Evolutionary conservation across 805 yeast genomes (phyloP), one percentile per base, ranked within the genome.

Genomic region (Pichia rugopelliculosa): DNA sequence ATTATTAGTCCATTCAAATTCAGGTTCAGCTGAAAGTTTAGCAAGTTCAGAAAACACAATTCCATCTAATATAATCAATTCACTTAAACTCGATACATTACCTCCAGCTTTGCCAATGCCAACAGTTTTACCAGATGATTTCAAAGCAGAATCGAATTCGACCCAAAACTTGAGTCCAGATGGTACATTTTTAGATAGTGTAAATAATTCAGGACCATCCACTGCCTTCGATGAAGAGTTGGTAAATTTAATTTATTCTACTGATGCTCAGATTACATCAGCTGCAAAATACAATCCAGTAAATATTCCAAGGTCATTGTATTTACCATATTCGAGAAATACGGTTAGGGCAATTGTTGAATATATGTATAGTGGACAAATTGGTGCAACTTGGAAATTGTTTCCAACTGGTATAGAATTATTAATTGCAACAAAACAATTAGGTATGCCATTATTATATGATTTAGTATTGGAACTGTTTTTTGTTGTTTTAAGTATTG

Each of bases 351-450:
- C 88, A 3, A 75, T 84, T 53, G 69, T 82, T 24, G 93, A 85
- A 58, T 86, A 79, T 60, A 69, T 86, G 47, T 84, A 82, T 57
- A 85, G 90, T 6, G 95, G 93, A 1, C 89, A 84, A 61, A 77
- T 86, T 21, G 87, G 87, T 23, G 78, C 82, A 45, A 81, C 76
- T 55, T 84, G 91, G 91, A 64, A 73, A n/a, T 64, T 85, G 36
- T 69, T 76, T 1, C 91, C 93, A 0, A 80, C 85, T 0, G 76
- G 84, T 0, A 69, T 84, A 36, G 88, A 84, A 53, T 71, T 80
- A 41, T 67, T 84, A 53, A 61, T 80, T 30, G 71, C 82, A 57
- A 73, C 90, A 3, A 81, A 82, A 55, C 72, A 77, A 50, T 84
- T 80, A 58, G 82, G 82, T 51, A 72, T 85, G 22, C 90, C 91